Evolutionary conservation across 2,329 filamentous ascomycete species (phyloP).

Genomic region (Ascocoryne sarcoides): DNA sequence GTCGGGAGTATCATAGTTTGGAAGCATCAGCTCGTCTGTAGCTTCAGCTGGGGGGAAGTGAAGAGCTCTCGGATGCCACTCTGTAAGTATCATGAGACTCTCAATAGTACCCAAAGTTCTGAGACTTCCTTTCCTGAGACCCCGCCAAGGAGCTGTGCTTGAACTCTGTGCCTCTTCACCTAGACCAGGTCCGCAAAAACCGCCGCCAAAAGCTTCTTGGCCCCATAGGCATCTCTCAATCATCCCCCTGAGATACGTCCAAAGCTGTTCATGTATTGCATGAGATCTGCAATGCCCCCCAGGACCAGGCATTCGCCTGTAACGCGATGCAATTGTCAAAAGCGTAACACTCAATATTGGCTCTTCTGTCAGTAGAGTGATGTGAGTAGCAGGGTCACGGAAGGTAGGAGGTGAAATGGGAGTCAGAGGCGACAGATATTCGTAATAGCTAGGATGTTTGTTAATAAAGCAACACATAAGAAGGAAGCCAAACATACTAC

Average conservation of each 20-base stretch:
- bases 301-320: slow-evolving; percentile 70
- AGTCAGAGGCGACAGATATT: slow-evolving; percentile 81
- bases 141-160: slow-evolving; percentile 61
- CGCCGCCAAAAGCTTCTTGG: slow-evolving; percentile 88
- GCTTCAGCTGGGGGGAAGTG: slow-evolving; percentile 84
- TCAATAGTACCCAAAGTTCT: slow-evolving; percentile 90
- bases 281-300: slow-evolving; percentile 77
- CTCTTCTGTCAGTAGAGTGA: slow-evolving; percentile 76
- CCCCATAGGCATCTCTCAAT: slow-evolving; percentile 93
- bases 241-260: slow-evolving; percentile 90
- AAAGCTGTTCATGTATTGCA: slow-evolving; percentile 89
- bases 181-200: slow-evolving; percentile 67
- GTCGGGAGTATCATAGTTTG: slow-evolving; percentile 43
- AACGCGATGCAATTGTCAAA: slow-evolving; percentile 82
- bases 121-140: slow-evolving; percentile 67
- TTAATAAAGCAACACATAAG: slow-evolving; percentile 5
- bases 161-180: slow-evolving; percentile 48
- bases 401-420: slow-evolving; percentile 92
- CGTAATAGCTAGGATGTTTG: slow-evolving; percentile 66
- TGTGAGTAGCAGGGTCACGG: slow-evolving; percentile 69
- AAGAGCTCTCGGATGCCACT: slow-evolving; percentile 92
- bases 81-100: slow-evolving; percentile 84
- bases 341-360: slow-evolving; percentile 88
- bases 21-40: slow-evolving; percentile 59
- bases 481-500: slow-evolving; percentile 50